These are phyloP conservation scores for Actinomucor elegans DNA, from an alignment of 371 early-diverging fungal species.

Conservation along the genomic window DNA sequence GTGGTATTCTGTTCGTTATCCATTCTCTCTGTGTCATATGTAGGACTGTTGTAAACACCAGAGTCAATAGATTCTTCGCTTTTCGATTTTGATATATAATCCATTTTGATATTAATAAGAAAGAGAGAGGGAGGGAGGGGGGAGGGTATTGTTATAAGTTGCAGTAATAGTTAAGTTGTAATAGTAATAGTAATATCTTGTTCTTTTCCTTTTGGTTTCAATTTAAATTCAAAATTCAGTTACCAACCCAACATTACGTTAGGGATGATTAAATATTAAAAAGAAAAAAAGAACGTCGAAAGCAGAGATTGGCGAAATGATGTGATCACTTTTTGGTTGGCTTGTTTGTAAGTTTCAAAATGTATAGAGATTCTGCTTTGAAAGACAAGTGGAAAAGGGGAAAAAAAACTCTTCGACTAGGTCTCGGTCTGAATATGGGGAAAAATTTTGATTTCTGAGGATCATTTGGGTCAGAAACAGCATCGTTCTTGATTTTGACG, in stretches of 20 bases:
- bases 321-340: no score
- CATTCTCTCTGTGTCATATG: conserved; percentile 11
- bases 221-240: neutral
- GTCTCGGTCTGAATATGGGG: no score
- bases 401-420: no score
- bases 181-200: neutral
- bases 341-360: no score
- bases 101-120: neutral
- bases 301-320: neutral
- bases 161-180: no score
- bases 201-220: neutral
- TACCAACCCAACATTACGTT: conserved; percentile 20
- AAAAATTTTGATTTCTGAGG: no score
- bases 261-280: conserved; percentile 2
- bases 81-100: conserved; percentile 12
- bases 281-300: no score
- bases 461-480: no score
- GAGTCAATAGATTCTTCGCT: conserved; percentile 28
- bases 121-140: neutral
- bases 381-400: no score
- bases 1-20: conserved; percentile 19
- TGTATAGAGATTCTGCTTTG: no score
- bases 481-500: no score
- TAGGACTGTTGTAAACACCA: conserved; percentile 25
- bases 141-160: conserved; percentile 1